Evolutionary conservation across 2,329 filamentous ascomycete genomes (phyloP).

Genomic region (Penicillium sp.): DNA sequence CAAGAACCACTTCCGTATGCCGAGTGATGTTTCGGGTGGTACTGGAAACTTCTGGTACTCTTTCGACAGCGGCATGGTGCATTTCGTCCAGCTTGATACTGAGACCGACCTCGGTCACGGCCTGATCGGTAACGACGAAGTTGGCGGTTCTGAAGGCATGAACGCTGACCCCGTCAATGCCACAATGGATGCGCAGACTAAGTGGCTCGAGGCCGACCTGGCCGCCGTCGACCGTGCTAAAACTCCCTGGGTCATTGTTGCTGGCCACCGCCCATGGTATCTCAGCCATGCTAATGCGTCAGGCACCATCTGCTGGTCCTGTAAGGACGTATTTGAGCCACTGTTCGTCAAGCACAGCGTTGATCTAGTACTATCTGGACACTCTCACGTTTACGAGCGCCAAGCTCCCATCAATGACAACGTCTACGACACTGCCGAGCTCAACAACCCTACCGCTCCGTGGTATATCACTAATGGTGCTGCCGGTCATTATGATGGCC

Average conservation of each 20-base stretch:
- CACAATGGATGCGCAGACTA: constrained; percentile 5
- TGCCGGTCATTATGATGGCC: constrained; percentile 35
- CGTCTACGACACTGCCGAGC: constrained; percentile 16
- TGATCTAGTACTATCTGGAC: constrained; percentile 8
- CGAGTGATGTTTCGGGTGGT: constrained; percentile 19
- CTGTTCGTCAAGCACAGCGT: constrained; percentile 7
- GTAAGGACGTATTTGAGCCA: constrained; percentile 12
- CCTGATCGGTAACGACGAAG: constrained; percentile 6
- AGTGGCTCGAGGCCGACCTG: constrained; percentile 10
- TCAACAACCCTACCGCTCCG: constrained; percentile 30
- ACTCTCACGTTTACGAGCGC: constrained; percentile 3
- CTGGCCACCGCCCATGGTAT: constrained; percentile 11
- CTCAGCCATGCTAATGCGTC: constrained; percentile 2
- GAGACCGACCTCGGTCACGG: constrained; percentile 12
- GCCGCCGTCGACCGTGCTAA: constrained; percentile 4
- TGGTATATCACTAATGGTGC: constrained; percentile 36
- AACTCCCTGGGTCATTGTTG: constrained; percentile 11
- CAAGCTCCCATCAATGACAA: constrained; percentile 9
- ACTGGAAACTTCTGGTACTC: constrained; percentile 22
- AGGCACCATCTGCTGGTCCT: constrained; percentile 8
- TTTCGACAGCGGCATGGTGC: constrained; percentile 17
- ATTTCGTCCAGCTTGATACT: constrained; percentile 17
- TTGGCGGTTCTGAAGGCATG: constrained; percentile 2
- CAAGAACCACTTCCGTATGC: constrained; percentile 29
- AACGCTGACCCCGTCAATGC: constrained; percentile 6